These are phyloP conservation scores for Pseudopediastrum boryanum DNA, from an alignment of 139 green algal species.

Conservation along the genomic window DNA sequence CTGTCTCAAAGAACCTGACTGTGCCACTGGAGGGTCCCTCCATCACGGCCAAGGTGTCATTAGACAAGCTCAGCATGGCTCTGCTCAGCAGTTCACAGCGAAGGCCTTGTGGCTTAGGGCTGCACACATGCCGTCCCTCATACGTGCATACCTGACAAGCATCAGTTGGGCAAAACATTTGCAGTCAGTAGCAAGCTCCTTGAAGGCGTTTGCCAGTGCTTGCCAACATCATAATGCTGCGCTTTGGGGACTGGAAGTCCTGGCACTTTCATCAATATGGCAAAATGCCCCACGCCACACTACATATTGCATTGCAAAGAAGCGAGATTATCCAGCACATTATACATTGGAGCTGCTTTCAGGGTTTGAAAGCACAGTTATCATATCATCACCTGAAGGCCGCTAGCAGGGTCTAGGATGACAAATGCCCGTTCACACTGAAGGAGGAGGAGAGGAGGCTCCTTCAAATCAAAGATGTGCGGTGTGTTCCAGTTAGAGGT, in stretches of 20 bases:
- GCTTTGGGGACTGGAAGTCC: no score
- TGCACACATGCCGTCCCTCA: slow-evolving; percentile 72
- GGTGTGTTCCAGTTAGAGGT: slow-evolving; percentile 71
- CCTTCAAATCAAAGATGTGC: slow-evolving; percentile 77
- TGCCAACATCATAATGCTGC: no score
- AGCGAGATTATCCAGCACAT: no score
- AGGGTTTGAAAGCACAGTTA: no score
- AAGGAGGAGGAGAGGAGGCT: slow-evolving; percentile 63
- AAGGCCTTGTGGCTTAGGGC: slow-evolving; percentile 65
- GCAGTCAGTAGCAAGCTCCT: no score
- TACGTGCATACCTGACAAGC: slow-evolving; percentile 66
- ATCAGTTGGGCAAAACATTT: no score
- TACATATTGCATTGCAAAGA: no score
- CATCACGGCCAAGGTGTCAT: slow-evolving; percentile 74
- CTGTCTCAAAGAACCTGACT: slow-evolving; percentile 75
- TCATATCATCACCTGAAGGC: slow-evolving; percentile 59
- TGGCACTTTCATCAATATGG: no score
- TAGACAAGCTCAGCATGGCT: slow-evolving; percentile 64
- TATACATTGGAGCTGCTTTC: no score
- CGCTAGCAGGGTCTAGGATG: slow-evolving; percentile 56
- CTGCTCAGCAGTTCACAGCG: slow-evolving; percentile 65
- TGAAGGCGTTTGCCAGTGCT: no score
- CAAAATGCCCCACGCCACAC: no score
- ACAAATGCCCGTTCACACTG: slow-evolving; percentile 68
- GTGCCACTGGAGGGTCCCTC: slow-evolving; percentile 43